A percentile compares a stretch with the other conserved stretches of the same genome.
Conservation (phyloP, 2,329 filamentous ascomycete genomes). For the Epichloe amarillans region DNA sequence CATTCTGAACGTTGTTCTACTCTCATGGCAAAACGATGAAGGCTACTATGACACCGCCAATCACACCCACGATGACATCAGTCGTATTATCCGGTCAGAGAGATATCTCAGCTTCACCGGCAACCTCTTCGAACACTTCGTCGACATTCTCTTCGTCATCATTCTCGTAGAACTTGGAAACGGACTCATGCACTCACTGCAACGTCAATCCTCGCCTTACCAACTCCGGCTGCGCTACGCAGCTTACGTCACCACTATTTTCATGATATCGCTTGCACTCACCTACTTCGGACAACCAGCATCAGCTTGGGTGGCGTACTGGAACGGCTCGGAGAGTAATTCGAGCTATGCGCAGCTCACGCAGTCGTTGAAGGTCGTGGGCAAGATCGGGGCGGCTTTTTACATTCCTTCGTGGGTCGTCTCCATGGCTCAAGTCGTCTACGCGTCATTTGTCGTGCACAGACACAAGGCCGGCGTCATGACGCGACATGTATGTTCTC, state of each 20-base stretch:
- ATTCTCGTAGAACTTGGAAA: conserved; percentile 5
- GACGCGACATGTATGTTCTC: conserved; percentile 3
- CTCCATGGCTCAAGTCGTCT: conserved; percentile 3
- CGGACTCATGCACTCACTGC: conserved; percentile 3
- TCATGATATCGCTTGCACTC: background rate
- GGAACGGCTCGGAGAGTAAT: conserved; percentile 6
- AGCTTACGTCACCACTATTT: background rate
- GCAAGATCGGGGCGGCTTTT: conserved; percentile 4
- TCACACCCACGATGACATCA: conserved; percentile 6
- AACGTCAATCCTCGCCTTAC: conserved; percentile 1
- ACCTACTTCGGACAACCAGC: conserved; percentile 7
- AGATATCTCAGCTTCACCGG: conserved; percentile 6
- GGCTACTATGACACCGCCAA: conserved; percentile 5
- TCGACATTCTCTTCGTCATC: conserved; percentile 3
- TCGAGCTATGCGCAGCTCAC: conserved; percentile 6
- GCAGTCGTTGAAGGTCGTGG: conserved; percentile 5
- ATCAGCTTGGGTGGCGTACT: conserved; percentile 5
- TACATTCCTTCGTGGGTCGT: conserved; percentile 5
- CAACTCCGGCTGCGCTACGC: conserved; percentile 3
- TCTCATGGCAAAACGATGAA: conserved; percentile 6
- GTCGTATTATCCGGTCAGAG: conserved; percentile 4
- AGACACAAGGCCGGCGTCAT: conserved; percentile 4
- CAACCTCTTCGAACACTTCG: conserved; percentile 6
- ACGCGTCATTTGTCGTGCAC: conserved; percentile 6
- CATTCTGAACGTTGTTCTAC: conserved; percentile 3